A percentile compares a stretch with the other conserved stretches of the same genome.
These are phyloP conservation scores for Zalaria sp. DNA, from an alignment of 2,329 filamentous ascomycete genomes.

Conservation along the genomic window DNA sequence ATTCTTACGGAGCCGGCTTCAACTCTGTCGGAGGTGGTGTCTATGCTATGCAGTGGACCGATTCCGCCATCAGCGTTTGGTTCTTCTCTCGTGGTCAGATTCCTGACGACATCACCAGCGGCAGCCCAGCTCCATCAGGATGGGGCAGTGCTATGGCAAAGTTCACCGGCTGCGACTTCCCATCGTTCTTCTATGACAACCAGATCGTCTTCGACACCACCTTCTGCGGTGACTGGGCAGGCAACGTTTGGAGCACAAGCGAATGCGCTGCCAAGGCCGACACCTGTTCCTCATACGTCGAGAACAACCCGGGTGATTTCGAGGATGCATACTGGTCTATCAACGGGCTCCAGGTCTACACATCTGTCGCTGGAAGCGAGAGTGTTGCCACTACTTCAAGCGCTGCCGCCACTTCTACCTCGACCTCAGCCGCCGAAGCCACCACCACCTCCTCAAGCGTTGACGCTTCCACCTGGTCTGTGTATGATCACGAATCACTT, in stretches of 20 bases:
- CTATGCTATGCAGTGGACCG: constrained; percentile 21
- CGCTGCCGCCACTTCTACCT: background rate
- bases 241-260: constrained; percentile 25
- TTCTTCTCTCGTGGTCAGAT: constrained; percentile 22
- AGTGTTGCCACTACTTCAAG: constrained; percentile 2
- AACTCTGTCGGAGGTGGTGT: constrained; percentile 30
- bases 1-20: constrained; percentile 20
- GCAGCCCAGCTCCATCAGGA: constrained; percentile 40
- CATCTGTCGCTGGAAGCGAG: constrained; percentile 2
- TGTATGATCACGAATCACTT: too few species aligned
- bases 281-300: constrained; percentile 18
- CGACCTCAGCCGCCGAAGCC: background rate
- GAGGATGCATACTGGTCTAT: constrained; percentile 26
- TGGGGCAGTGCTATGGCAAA: constrained; percentile 53
- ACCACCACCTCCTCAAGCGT: too few species aligned
- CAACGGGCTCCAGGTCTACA: constrained; percentile 24
- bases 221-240: constrained; percentile 28
- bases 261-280: constrained; percentile 17
- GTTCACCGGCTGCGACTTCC: constrained; percentile 52
- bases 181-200: constrained; percentile 49
- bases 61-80: constrained; percentile 16
- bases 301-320: constrained; percentile 20
- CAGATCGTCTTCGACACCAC: constrained; percentile 25
- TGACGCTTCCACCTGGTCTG: too few species aligned
- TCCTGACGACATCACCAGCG: constrained; percentile 27